Evolutionary conservation across 768 basidiomycete genomes (phyloP), one percentile per base, ranked within the genome.

Genomic region (Peribolospora kevripleyi): DNA sequence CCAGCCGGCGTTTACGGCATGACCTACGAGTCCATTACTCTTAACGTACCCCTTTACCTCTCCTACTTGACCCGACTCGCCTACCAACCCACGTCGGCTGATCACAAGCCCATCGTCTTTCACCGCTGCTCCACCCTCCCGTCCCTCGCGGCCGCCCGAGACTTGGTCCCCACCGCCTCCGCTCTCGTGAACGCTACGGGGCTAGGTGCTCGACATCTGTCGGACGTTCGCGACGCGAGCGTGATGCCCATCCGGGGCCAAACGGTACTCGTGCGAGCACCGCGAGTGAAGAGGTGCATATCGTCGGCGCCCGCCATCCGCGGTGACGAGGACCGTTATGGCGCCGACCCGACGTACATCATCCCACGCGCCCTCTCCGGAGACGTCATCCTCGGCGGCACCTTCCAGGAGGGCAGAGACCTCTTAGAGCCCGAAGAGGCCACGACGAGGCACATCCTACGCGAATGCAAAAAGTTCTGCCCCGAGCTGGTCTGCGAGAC

Each of bases 231-330:
- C 62, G 88, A 93, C 65, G 71, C 72, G 55, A 70, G 69, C 36
- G 69, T 87, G 36, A 77, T 76, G 63, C 84, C 87, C 0, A 74
- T 87, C 59, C 73, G 85, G 48, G 87, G 87, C 6, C 88, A 91
- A 68, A 80, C 83, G 0, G 77, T 88, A 7, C 65, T 87, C 13
- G 71, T 90, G 25, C 67, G 75, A 45, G 82, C 83, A 3, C 80
- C 82, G 0, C 73, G 74, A 68, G 69, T 84, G 48, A 72, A 68
- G 48, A 69, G 71, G 55, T 60, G 61, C 56, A 38, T 48, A 25
- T 25, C 25, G 25, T 25, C 25, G 25, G 25, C 25, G 25, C 25
- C 1, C 25, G 25, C 25, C 25, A 25, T 1, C 25, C 25, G 25
- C 25, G 25, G 25, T 25, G 25, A 25, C 25, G 25, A 25, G 25